A percentile compares a stretch with the other conserved stretches of the same genome.
Evolutionary conservation across 164 flowering plant species (phyloP).

Genomic region (Hamamelis virginiana): DNA sequence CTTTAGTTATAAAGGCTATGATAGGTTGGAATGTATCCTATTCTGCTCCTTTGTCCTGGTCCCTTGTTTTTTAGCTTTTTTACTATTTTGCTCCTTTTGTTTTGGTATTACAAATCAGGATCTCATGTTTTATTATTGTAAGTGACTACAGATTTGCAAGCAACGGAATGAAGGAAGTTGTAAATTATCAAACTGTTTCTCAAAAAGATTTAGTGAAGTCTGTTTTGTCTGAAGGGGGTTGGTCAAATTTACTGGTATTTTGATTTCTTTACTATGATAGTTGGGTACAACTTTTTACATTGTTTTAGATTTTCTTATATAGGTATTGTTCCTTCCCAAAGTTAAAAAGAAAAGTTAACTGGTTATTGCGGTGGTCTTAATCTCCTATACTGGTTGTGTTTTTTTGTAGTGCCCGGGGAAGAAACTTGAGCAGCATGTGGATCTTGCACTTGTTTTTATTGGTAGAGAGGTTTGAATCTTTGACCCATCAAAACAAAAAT

Average conservation of each 20-base stretch:
- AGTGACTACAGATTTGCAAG: constrained; percentile 17
- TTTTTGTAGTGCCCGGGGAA: constrained; percentile 54
- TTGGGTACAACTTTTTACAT: not conserved
- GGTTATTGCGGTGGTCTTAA: not conserved
- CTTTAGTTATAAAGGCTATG: not conserved
- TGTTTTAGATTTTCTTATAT: not conserved
- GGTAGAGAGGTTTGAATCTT: constrained; percentile 60
- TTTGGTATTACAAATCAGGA: not conserved
- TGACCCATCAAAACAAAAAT: not conserved
- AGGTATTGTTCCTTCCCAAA: not conserved
- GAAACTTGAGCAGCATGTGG: constrained; percentile 38
- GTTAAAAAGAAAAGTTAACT: not conserved
- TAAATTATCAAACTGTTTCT: constrained; percentile 67
- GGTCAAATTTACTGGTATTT: constrained; percentile 78
- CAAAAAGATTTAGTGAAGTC: constrained; percentile 63
- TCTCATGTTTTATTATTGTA: constrained; percentile 3
- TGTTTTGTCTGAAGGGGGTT: constrained; percentile 66
- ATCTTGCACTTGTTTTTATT: constrained; percentile 76
- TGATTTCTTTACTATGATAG: not conserved
- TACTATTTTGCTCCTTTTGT: not conserved
- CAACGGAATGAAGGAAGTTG: constrained; percentile 34
- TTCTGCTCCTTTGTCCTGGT: not conserved
- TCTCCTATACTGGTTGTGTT: constrained; percentile 5
- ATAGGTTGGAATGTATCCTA: not conserved
- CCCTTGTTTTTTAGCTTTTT: too few relatives aligned